Evolutionary conservation across 345 rosid genomes (phyloP), one percentile per base, ranked within the genome.

Genomic region (Ricinus communis): DNA sequence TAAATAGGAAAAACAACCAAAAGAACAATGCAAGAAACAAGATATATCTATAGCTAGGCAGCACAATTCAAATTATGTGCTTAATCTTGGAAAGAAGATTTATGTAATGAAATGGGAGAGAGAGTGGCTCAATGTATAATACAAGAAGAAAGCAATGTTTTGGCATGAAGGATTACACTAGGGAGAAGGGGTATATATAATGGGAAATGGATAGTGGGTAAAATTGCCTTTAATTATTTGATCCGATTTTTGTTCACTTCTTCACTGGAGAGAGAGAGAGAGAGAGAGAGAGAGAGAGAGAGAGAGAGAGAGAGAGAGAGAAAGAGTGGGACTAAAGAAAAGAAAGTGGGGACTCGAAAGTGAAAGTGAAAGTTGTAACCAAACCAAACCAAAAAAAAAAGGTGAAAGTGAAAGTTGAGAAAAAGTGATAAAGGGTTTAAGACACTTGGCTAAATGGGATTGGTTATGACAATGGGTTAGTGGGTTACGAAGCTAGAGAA

Each of bases 401-500:
- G n/a, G n/a, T n/a, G 55, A 14, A 31, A 70, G 57, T 63, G 22
- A 72, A 72, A 72, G 69, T 21, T n/a, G n/a, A n/a, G n/a, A n/a
- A 21, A 28, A 10, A 45, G 19, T 8, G 24, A 24, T 24, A 25
- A 54, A n/a, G 59, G 22, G 24, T 0, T 15, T 4, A 8, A 28
- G 59, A 45, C 57, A 21, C 65, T 22, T 56, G 76, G 70, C 64
- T 15, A 21, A 0, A 33, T 33, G 5, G 14, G 18, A 47, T 15
- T 12, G 70, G 40, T 43, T 62, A 2, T 11, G 6, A 25, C 6
- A n/a, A 63, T 1, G 6, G 11, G 10, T 36, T 50, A 47, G 63
- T 28, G 75, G 62, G 8, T 41, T 5, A 40, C 1, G 22, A 43
- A 24, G 25, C n/a, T 16, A 22, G 0, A 18, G 36, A 9, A 0